A percentile compares a stretch with the other conserved stretches of the same genome.
Conservation (phyloP, 2,329 filamentous ascomycete genomes). For the Cladosporium sp. region DNA sequence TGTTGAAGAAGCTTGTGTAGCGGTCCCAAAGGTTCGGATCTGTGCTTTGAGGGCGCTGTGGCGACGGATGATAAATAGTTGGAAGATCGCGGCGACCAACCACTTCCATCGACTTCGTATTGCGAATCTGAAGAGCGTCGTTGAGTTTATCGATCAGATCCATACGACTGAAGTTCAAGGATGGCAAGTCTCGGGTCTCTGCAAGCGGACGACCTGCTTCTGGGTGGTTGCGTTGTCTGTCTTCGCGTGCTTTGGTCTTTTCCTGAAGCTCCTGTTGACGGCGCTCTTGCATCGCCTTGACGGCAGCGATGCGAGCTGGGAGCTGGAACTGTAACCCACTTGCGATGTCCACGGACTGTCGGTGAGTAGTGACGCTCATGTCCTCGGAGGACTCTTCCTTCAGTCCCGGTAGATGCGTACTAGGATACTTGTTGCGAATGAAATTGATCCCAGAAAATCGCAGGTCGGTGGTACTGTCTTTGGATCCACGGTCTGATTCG, state of each 20-base stretch:
- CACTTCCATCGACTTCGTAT: slow-evolving; percentile 36
- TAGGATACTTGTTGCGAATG: slow-evolving; percentile 25
- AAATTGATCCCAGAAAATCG: slow-evolving; percentile 20
- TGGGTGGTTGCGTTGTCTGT: slow-evolving; percentile 23
- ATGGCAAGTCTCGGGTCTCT: slow-evolving; percentile 41
- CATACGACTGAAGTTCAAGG: slow-evolving; percentile 46
- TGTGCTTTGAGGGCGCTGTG: slow-evolving; percentile 35
- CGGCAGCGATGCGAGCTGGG: slow-evolving; percentile 31
- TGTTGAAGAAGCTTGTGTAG: slow-evolving; percentile 43
- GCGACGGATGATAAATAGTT: slow-evolving; percentile 29
- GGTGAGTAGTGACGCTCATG: slow-evolving; percentile 34
- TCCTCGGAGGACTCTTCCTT: slow-evolving; percentile 49
- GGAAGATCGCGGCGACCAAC: slow-evolving; percentile 29
- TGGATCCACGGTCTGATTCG: slow-evolving; percentile 17
- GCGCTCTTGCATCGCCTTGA: slow-evolving; percentile 34
- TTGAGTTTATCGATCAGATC: slow-evolving; percentile 44
- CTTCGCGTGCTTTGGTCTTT: slow-evolving; percentile 23
- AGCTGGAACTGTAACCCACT: slow-evolving; percentile 26
- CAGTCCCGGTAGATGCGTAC: slow-evolving; percentile 39
- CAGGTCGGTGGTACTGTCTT: slow-evolving; percentile 25
- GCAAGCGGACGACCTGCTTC: slow-evolving; percentile 30
- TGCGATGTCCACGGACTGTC: slow-evolving; percentile 12
- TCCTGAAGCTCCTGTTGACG: slow-evolving; percentile 29
- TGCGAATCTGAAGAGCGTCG: slow-evolving; percentile 33
- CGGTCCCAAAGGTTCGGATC: slow-evolving; percentile 37